A percentile compares a stretch with the other conserved stretches of the same genome.
Conservation (phyloP, 2,329 filamentous ascomycete species). For the Paradendryphiella salina region DNA sequence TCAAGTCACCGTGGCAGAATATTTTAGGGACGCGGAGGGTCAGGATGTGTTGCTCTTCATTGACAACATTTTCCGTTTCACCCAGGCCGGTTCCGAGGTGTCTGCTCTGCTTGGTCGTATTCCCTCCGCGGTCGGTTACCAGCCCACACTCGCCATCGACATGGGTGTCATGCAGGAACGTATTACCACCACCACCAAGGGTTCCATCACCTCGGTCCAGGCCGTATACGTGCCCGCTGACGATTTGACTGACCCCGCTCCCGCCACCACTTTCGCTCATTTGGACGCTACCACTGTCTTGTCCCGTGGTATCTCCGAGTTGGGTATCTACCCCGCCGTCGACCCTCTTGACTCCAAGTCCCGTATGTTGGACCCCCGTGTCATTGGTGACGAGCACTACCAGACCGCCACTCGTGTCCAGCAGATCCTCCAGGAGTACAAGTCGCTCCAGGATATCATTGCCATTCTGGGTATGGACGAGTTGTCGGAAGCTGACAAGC, state of each 20-base stretch:
- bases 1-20: conserved; percentile 51
- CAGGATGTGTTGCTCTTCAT: conserved; percentile 99
- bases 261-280: conserved; percentile 99
- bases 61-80: conserved; percentile 95
- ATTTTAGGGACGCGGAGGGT: conserved; percentile 79
- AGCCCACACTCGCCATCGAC: conserved; percentile 43
- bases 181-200: conserved; percentile 99
- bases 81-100: conserved; percentile 92
- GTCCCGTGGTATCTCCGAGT: conserved; percentile 99
- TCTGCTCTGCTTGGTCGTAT: conserved; percentile 99
- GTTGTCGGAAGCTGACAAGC: conserved; percentile 97
- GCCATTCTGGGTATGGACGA: conserved; percentile 99
- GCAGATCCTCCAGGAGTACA: conserved; percentile 99
- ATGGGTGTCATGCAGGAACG: conserved; percentile 80
- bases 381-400: conserved; percentile 98
- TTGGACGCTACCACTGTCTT: conserved; percentile 99
- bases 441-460: conserved; percentile 99
- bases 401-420: conserved; percentile 90
- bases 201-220: conserved; percentile 99
- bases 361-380: conserved; percentile 98
- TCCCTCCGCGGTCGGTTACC: conserved; percentile 99
- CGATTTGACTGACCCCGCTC: conserved; percentile 99
- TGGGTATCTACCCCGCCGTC: conserved; percentile 99
- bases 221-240: conserved; percentile 99
- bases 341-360: conserved; percentile 99